Percentiles rank a stretch among this genome's conserved stretches.
These are phyloP conservation scores for Annulohypoxylon stygium DNA, from an alignment of 495 filamentous ascomycete genomes.

Conservation along the genomic window DNA sequence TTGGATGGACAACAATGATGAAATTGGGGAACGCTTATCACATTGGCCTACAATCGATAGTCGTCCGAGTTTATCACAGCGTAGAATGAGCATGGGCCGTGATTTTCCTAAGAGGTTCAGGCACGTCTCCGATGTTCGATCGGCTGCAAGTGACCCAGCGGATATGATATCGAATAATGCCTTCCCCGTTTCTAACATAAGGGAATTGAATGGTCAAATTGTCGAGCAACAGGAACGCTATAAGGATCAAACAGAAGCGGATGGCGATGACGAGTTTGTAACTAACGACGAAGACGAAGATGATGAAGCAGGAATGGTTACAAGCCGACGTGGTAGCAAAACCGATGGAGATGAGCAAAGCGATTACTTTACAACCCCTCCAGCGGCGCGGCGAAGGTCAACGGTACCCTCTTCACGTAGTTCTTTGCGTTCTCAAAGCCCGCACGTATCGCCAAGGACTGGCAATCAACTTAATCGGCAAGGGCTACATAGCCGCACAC, in stretches of 20 bases:
- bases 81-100: slow-evolving; percentile 59
- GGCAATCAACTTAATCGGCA: slow-evolving; percentile 49
- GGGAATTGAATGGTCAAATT: slow-evolving; percentile 42
- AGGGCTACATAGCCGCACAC: slow-evolving; percentile 69
- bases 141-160: slow-evolving; percentile 67
- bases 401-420: slow-evolving; percentile 43
- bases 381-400: slow-evolving; percentile 45
- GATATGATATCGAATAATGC: slow-evolving; percentile 62
- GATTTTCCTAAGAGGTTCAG: slow-evolving; percentile 57
- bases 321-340: slow-evolving; percentile 43
- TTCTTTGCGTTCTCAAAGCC: slow-evolving; percentile 44
- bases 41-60: slow-evolving; percentile 63
- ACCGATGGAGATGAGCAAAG: slow-evolving; percentile 52
- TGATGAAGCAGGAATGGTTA: slow-evolving; percentile 54
- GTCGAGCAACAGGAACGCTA: slow-evolving; percentile 51
- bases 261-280: slow-evolving; percentile 92
- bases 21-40: slow-evolving; percentile 69
- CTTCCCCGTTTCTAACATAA: slow-evolving; percentile 50
- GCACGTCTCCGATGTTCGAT: slow-evolving; percentile 63
- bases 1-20: slow-evolving; percentile 86
- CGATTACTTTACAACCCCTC: slow-evolving; percentile 64
- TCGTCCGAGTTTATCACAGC: slow-evolving; percentile 55
- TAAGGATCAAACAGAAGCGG: slow-evolving; percentile 76
- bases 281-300: slow-evolving; percentile 77
- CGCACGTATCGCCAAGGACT: slow-evolving; percentile 51